Conservation (phyloP, 805 yeast species). For the Pichia scutulata region DNA sequence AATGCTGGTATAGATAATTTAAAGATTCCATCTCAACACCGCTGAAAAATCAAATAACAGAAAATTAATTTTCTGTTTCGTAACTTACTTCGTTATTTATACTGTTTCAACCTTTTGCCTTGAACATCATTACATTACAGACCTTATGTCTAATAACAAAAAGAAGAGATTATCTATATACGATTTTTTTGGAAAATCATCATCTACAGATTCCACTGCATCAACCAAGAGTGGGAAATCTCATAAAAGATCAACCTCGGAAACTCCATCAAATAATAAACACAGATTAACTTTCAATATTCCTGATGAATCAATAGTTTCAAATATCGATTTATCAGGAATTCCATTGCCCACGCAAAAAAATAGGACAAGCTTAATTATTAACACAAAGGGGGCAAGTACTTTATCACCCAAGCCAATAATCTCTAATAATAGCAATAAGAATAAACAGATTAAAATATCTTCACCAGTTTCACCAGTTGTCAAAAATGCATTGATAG, state of each 20-base stretch:
- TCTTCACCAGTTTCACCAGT: not conserved
- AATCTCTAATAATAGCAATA: not conserved
- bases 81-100: not conserved
- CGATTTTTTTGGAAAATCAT: constrained; percentile 9
- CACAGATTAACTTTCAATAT: constrained; percentile 3
- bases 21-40: too few relatives aligned
- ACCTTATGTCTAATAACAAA: constrained; percentile 1
- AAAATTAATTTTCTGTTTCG: not conserved
- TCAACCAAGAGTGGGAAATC: not conserved
- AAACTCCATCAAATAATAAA: not conserved
- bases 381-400: not conserved
- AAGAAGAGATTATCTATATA: constrained; percentile 11
- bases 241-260: constrained; percentile 1
- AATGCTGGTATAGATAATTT: too few relatives aligned
- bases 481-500: not conserved
- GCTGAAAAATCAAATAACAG: not conserved
- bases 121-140: not conserved
- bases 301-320: constrained; percentile 8
- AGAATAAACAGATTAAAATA: not conserved
- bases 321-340: not conserved
- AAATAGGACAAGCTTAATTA: not conserved
- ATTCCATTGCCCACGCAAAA: constrained; percentile 2
- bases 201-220: not conserved
- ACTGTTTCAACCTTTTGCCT: not conserved
- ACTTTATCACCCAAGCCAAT: not conserved